A percentile compares a stretch with the other conserved stretches of the same genome.
Conservation (phyloP, 1,139 yeast genomes). For the Sugiyamaella xylanicola region DNA sequence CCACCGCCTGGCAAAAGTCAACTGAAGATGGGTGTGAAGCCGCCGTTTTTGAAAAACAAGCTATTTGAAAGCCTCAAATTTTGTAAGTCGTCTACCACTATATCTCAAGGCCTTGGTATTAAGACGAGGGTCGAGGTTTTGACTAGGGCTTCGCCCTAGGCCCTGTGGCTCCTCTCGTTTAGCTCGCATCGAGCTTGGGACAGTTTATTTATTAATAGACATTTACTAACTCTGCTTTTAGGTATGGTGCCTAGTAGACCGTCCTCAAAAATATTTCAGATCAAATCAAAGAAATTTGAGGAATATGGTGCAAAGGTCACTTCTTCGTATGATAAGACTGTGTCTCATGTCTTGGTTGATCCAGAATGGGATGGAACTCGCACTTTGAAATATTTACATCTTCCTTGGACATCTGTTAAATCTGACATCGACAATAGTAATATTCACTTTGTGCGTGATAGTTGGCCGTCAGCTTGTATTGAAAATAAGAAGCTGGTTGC, state of each 20-base stretch:
- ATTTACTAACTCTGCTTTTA: slow-evolving; percentile 12
- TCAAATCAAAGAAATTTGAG: slow-evolving; percentile 17
- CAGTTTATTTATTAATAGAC: too few species aligned
- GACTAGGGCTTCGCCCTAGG: too few species aligned
- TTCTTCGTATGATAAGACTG: slow-evolving; percentile 24
- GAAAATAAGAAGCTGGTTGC: slow-evolving; percentile 35
- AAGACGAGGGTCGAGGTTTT: too few species aligned
- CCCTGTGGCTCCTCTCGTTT: too few species aligned
- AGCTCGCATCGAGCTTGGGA: too few species aligned
- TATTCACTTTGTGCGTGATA: slow-evolving; percentile 35
- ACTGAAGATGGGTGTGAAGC: not conserved
- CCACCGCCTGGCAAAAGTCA: not conserved
- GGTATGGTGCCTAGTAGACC: slow-evolving; percentile 23
- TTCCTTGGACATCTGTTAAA: not conserved
- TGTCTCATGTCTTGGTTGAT: slow-evolving; percentile 43
- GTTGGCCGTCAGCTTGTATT: slow-evolving; percentile 47
- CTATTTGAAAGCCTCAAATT: slow-evolving; percentile 26
- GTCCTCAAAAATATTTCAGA: slow-evolving; percentile 17
- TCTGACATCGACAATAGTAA: not conserved
- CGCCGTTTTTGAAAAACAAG: not conserved
- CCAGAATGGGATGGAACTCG: slow-evolving; percentile 22
- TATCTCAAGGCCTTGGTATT: too few species aligned
- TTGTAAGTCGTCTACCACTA: slow-evolving; percentile 25
- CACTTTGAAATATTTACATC: slow-evolving; percentile 16
- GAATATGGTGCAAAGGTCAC: slow-evolving; percentile 44